Base-by-base conservation (phyloP, 768 basidiomycete genomes). In the Mycena vitilis region DNA sequence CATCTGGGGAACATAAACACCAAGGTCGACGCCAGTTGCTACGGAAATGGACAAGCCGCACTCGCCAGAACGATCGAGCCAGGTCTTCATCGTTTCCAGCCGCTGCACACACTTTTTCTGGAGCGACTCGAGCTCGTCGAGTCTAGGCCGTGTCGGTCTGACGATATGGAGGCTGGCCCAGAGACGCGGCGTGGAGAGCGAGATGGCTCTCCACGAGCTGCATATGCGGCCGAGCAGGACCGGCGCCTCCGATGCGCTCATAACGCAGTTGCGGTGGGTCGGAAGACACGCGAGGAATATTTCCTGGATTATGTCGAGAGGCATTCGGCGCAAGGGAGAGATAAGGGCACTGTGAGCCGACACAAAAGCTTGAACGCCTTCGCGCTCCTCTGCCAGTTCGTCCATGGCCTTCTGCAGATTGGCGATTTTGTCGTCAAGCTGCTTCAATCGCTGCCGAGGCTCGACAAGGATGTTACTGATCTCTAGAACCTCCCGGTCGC, bases 251-350 rank as follows among this genome's bases (percentile, higher is more conserved):
- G n/a, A 48, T 18, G 65, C 52, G 36, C 73, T 63, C 13, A 73
- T 76, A 20, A 69, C 68, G n/a, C 65, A 60, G 52, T 73, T 67
- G 6, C 52, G 22, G 38, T 67, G 57, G 1, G 65, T 25, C 5
- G 76, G 72, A 1, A 79, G 69, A 64, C 78, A 78, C 8, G 56
- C 66, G 5, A 74, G 30, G 51, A 79, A 78, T 22, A 79, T 76
- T 48, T 76, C 75, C 5, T 66, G 65, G 5, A 79, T 55, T 6
- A 74, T 62, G 38, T 79, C 78, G 0, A 65, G 16, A 7, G 79
- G 75, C 4, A 80, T 30, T 4, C 71, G 57, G 8, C 71, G 75
- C n/a, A 75, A 60, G 20, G 74, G 73, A 1, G 77, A 73, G 22
- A 73, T 49, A 0, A 79, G 68, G 3, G 74, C 73, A 18, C 37